Evolutionary conservation across 208 protist species (phyloP).

Genomic region (Trypanosoma grayi): DNA sequence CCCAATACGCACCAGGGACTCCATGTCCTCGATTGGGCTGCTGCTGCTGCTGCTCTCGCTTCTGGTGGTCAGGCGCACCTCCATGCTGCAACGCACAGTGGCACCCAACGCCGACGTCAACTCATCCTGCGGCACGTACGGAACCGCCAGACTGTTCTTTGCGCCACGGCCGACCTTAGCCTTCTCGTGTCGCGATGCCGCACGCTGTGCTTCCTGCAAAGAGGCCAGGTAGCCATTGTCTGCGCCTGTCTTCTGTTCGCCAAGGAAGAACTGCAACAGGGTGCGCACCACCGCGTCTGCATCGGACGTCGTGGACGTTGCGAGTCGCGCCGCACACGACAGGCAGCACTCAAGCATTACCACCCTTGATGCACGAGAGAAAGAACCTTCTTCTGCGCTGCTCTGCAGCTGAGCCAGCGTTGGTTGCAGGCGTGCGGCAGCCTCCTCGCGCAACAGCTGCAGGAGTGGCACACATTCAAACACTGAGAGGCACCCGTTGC

Average conservation of each 20-base stretch:
- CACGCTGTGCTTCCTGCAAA: slow-evolving; percentile 30
- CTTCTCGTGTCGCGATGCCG: neutral
- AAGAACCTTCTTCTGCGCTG: neutral
- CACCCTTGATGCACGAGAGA: slow-evolving; percentile 5
- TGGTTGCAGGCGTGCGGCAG: slow-evolving; percentile 7
- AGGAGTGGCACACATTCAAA: slow-evolving; percentile 19
- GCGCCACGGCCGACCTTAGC: slow-evolving; percentile 38
- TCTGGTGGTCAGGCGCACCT: slow-evolving; percentile 7
- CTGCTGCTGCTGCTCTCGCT: slow-evolving; percentile 2
- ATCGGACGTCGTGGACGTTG: slow-evolving; percentile 4
- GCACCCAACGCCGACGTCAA: slow-evolving; percentile 22
- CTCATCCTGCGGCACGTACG: slow-evolving; percentile 30
- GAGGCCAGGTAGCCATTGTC: slow-evolving; percentile 25
- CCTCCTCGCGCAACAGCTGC: slow-evolving; percentile 24
- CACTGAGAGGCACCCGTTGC: slow-evolving; percentile 16
- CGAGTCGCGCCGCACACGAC: slow-evolving; percentile 13
- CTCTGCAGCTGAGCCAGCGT: slow-evolving; percentile 2
- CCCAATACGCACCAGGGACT: slow-evolving; percentile 12
- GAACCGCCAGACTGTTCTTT: slow-evolving; percentile 24
- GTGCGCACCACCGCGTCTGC: neutral
- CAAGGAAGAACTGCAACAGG: slow-evolving; percentile 35
- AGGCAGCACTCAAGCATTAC: slow-evolving; percentile 25
- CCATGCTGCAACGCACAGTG: slow-evolving; percentile 11
- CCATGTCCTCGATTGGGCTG: neutral
- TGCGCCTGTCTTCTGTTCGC: neutral